phyloP scores from a whole-genome alignment of 2,329 filamentous ascomycete genomes.

The Leptographium wingfieldii region DNA sequence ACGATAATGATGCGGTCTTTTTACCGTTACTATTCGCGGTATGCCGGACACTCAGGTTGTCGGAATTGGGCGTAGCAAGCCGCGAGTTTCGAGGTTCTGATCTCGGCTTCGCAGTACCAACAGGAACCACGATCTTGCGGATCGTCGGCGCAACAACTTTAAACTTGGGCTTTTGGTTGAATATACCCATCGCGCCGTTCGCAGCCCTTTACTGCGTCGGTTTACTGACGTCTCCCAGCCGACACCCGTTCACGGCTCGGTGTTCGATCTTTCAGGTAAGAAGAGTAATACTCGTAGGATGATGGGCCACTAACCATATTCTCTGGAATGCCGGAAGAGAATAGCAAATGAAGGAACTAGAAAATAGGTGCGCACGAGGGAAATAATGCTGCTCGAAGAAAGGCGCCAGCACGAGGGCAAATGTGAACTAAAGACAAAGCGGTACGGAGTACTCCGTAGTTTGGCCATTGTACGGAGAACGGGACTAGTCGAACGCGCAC shows the following conservation, averaged over 20 bases:
- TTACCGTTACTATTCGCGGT: slow-evolving; percentile 25
- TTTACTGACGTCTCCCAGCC: not conserved
- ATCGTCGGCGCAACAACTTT: slow-evolving; percentile 37
- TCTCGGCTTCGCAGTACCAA: slow-evolving; percentile 27
- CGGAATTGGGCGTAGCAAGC: not conserved
- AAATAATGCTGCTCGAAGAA: not conserved
- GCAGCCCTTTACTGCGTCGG: no score
- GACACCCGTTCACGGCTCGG: not conserved
- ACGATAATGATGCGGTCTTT: slow-evolving; percentile 7
- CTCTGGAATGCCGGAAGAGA: not conserved
- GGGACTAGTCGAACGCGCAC: not conserved
- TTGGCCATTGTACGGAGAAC: not conserved
- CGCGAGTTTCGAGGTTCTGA: slow-evolving; percentile 16
- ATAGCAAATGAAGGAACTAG: not conserved
- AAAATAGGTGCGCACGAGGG: not conserved
- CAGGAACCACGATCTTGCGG: slow-evolving; percentile 38
- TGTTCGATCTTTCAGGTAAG: not conserved
- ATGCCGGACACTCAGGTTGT: slow-evolving; percentile 21
- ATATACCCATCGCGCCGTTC: slow-evolving; percentile 23
- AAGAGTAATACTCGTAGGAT: not conserved
- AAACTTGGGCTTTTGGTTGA: slow-evolving; percentile 33
- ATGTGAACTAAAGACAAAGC: not conserved
- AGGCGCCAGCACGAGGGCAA: not conserved
- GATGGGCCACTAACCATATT: not conserved
- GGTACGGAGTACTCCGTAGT: not conserved